Base-by-base conservation (phyloP, 257 asterid species). In the Solanum chmielewskii region DNA sequence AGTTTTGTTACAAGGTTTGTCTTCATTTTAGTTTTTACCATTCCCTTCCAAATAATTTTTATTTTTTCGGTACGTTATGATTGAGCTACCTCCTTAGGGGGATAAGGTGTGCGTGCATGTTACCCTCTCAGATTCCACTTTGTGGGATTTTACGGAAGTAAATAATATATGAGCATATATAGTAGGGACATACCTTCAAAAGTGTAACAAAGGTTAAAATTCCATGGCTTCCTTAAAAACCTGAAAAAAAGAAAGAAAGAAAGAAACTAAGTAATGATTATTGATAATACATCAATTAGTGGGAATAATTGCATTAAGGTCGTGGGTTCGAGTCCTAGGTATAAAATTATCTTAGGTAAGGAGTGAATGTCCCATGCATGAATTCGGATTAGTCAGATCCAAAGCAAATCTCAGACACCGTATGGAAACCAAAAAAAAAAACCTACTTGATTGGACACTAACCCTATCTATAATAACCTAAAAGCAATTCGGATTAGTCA, bases 351-450 rank as follows among this genome's bases (percentile, higher is more conserved):
- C 41, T 69, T 68, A 14, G 11, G 11, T 68, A 68, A 29, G 23
- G 23, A 68, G 41, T 29, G 41, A 4, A 7, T 29, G 0, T 14
- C 11, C 4, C 5, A 13, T 0, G 21, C 0, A 0, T 14, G 4
- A 13, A 68, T 27, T 10, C 0, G 0, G 11, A 68, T 27, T 68
- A 68, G 21, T 1, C 6, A 7, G 21, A 27, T 31, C 39, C 37
- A 29, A 69, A 69, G 39, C 41, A 15, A 69, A 23, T 69, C 5
- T 4, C 12, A 2, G 6, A 52, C 23, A 69, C 5, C 12, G 21
- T 3, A 18, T 69, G 37, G 0, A 12, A 64, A 5, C 9, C 2
- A 62, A 62, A 2, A 62, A 62, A 62, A 25, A 0, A 37, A 7
- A 2, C 0, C 11, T 56, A 56, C 25, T 56, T 3, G 20, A 20